These are phyloP conservation scores for Amanita rimosa DNA, from an alignment of 768 basidiomycete genomes.

Conservation along the genomic window DNA sequence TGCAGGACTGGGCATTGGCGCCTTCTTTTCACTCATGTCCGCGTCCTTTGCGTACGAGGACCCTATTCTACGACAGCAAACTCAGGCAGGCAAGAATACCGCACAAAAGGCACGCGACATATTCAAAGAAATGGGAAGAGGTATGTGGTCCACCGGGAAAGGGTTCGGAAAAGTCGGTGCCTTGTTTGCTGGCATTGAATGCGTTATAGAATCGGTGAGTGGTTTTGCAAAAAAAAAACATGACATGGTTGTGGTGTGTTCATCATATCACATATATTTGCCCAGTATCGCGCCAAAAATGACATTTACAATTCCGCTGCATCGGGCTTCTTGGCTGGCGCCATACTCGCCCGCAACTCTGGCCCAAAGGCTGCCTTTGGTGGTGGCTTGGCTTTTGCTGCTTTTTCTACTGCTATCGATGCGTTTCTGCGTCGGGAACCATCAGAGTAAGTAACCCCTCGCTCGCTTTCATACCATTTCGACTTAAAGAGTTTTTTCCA, in stretches of 20 bases:
- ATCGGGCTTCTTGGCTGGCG: conserved; percentile 84
- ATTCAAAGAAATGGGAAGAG: conserved; percentile 89
- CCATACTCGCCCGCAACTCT: conserved; percentile 75
- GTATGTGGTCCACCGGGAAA: conserved; percentile 85
- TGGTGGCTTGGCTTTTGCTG: conserved; percentile 86
- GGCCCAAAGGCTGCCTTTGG: conserved; percentile 82
- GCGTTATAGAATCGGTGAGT: conserved; percentile 88
- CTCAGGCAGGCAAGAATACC: conserved; percentile 42
- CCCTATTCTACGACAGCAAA: conserved; percentile 62
- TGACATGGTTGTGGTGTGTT: background rate
- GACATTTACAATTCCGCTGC: conserved; percentile 88
- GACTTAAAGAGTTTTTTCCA: conserved; percentile 8
- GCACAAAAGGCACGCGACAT: conserved; percentile 76
- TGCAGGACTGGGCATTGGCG: conserved; percentile 89
- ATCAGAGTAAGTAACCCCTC: conserved; percentile 47
- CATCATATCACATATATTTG: background rate
- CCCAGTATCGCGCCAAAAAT: conserved; percentile 89
- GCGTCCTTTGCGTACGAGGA: conserved; percentile 94
- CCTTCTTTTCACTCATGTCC: conserved; percentile 95
- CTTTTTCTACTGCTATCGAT: conserved; percentile 89
- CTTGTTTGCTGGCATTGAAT: conserved; percentile 91
- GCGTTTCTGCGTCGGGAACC: conserved; percentile 67
- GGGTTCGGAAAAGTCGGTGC: conserved; percentile 93
- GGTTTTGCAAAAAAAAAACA: background rate
- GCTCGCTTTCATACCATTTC: background rate